Base-by-base conservation (phyloP, 2,329 filamentous ascomycete species). In the Hortaea werneckii region DNA sequence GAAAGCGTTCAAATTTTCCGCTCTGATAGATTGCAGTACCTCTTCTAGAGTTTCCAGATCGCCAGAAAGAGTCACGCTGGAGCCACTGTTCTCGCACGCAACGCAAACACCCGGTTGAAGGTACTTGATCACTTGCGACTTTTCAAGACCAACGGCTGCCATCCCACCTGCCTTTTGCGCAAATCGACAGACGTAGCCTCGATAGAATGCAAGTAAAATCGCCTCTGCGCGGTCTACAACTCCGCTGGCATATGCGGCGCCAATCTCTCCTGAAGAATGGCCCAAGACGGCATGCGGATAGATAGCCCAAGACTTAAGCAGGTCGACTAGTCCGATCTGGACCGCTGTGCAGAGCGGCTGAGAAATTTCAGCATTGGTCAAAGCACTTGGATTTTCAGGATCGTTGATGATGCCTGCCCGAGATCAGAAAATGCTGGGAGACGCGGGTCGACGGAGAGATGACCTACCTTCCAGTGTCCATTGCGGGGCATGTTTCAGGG, bases 281-380 rank as follows among this genome's bases (percentile, higher is more conserved):
- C 62, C 61, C 13, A 58, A 47, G 0, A 58, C 55, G 9, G 50
- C 47, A 8, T 28, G 27, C 4, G 60, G 56, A 6, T 5, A 4
- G 11, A 63, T 45, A 6, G 43, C 45, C 50, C 50, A 56, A 6
- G 48, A 40, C 7, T 8, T 6, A 1, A 74, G 59, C 0, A 68
- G 51, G 11, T 72, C 62, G 0, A 72, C 60, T 0, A 76, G 53
- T 0, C 62, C 74, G 2, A 79, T 63, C 50, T 79, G 77, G 1
- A 80, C 35, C 0, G 75, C 74, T 0, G 75, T 77, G 43, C 70
- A 77, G 1, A 77, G 54, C 0, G 76, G 72, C 50, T 79, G 75
- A 0, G 70, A 67, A 20, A 76, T 51, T 10, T 55, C 54, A 1
- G 62, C 8, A 30, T 8, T n/a, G 37, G 13, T 8, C 8, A 39